phyloP scores from a whole-genome alignment of 208 protist species.

The Trichomonas gallinae region DNA sequence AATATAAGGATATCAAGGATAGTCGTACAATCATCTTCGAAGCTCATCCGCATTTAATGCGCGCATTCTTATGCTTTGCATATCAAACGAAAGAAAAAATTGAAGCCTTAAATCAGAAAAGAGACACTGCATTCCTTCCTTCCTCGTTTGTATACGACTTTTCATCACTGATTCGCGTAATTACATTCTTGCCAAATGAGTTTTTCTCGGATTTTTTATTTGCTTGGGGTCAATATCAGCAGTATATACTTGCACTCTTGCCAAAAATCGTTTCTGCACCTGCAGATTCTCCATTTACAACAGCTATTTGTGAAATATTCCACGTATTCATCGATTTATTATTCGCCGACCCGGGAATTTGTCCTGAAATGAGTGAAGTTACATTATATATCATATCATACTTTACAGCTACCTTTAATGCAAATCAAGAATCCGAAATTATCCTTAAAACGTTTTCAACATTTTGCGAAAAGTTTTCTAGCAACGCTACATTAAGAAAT shows the following conservation, averaged over 20 bases:
- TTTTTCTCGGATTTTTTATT: neutral
- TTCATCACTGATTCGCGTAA: neutral
- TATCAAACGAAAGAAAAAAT: neutral
- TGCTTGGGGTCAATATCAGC: neutral
- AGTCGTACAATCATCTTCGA: neutral
- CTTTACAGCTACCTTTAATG: neutral
- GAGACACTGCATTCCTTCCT: neutral
- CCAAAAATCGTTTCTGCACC: neutral
- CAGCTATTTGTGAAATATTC: neutral
- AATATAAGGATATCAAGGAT: neutral
- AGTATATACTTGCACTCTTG: neutral
- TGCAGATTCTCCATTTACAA: neutral
- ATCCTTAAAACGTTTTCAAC: neutral
- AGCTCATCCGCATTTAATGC: neutral
- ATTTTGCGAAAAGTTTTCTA: neutral
- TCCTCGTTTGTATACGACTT: neutral
- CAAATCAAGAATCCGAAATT: neutral
- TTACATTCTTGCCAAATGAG: neutral
- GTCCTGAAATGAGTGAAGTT: neutral
- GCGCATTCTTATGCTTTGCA: neutral
- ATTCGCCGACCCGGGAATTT: neutral
- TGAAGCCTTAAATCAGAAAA: neutral
- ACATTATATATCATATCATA: neutral
- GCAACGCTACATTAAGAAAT: neutral
- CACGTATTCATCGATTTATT: neutral